Evolutionary conservation across 257 asterid genomes (phyloP), one percentile per base, ranked within the genome.

Genomic region (Fraxinus pennsylvanica): DNA sequence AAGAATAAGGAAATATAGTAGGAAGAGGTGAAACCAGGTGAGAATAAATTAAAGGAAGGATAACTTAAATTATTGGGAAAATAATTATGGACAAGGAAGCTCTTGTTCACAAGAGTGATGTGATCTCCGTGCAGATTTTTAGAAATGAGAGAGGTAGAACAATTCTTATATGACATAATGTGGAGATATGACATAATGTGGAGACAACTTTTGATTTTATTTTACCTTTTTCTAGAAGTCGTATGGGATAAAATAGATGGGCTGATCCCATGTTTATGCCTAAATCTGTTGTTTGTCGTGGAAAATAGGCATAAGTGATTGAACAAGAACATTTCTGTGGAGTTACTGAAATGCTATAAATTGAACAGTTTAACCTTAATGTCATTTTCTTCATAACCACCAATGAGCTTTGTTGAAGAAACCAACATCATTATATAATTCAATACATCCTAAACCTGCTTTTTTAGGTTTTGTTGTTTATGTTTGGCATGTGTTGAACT

Each of bases 401-500:
- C 36, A 22, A 54, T 73, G 54, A 1, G 35, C 65, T 41, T 25
- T 39, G 17, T 35, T 57, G 21, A 71, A 61, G 21, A 41, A 63
- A 32, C 68, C 75, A 41, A 30, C 68, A 29, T 54, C 43, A 38
- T 57, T 15, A 6, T 59, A 21, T 33, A 72, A 41, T 72, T 50
- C 38, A 68, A 22, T 75, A 9, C 47, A 29, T 27, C 73, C 45
- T 52, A 86, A 59, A 73, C 50, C n/a, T 32, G 27, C 22, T 29
- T 72, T 75, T 77, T 21, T 52, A 78, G 68, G 66, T 47, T 27
- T 8, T 25, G 70, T 59, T 22, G 75, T 29, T 68, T 66, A 41
- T 50, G 50, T 81, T 71, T 82, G 80, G 80, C 27, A 17, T 25
- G 61, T 32, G 41, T 19, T 17, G 57, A 25, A 59, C 14, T 27